Evolutionary conservation across 805 yeast genomes (phyloP).

Genomic region (Ogataea wickerhamii): DNA sequence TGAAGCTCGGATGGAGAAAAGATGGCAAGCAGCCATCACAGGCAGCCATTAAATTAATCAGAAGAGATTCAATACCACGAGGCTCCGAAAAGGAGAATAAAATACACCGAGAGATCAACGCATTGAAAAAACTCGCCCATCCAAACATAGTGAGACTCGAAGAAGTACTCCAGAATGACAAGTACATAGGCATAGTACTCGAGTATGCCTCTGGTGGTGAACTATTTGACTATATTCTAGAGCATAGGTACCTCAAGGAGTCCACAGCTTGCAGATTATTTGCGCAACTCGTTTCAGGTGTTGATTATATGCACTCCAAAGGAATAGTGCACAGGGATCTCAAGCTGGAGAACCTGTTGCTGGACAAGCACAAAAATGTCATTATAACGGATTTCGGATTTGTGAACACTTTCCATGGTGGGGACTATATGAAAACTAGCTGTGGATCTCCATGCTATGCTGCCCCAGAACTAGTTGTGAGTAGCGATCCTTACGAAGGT

Average conservation of each 20-base stretch:
- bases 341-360: constrained; percentile 66
- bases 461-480: constrained; percentile 93
- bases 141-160: constrained; percentile 91
- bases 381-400: constrained; percentile 92
- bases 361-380: constrained; percentile 84
- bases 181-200: constrained; percentile 91
- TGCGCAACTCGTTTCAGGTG: constrained; percentile 92
- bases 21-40: constrained; percentile 75
- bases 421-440: constrained; percentile 86
- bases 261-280: constrained; percentile 80
- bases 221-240: constrained; percentile 85
- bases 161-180: constrained; percentile 90
- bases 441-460: constrained; percentile 99
- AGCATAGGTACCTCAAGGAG: constrained; percentile 83
- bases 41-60: constrained; percentile 90
- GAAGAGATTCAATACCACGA: constrained; percentile 82
- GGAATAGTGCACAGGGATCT: constrained; percentile 78
- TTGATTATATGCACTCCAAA: constrained; percentile 79
- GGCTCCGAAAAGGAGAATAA: constrained; percentile 84
- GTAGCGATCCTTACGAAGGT: constrained; percentile 84
- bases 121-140: constrained; percentile 78
- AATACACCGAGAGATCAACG: constrained; percentile 90
- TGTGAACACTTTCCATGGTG: constrained; percentile 75
- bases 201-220: constrained; percentile 99
- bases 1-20: constrained; percentile 92